Percentiles rank a stretch among this genome's conserved stretches.
Conservation (phyloP, 768 basidiomycete species). For the Auriscalpium orientale region DNA sequence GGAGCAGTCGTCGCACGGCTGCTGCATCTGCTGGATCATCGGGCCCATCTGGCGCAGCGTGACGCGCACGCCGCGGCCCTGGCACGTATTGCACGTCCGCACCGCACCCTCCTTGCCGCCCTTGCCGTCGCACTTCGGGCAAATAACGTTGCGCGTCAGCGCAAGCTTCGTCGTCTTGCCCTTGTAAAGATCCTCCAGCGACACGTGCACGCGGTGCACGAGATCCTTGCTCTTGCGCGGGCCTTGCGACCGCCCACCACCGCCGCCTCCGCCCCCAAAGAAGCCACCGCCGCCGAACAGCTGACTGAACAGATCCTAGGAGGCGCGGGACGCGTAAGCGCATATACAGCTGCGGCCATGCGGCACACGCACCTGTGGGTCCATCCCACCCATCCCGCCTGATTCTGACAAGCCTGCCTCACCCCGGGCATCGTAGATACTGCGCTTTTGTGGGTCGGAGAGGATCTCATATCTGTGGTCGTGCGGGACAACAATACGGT, state of each 20-base stretch:
- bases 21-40: slow-evolving; percentile 99
- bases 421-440: slow-evolving; percentile 82
- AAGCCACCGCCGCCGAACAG: slow-evolving; percentile 81
- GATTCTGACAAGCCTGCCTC: slow-evolving; percentile 85
- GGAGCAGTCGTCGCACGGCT: slow-evolving; percentile 86
- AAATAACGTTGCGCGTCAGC: slow-evolving; percentile 91
- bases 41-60: slow-evolving; percentile 96
- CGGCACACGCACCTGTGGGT: slow-evolving; percentile 65
- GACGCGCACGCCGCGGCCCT: slow-evolving; percentile 85
- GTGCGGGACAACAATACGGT: slow-evolving; percentile 1
- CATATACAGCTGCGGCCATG: not conserved
- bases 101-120: slow-evolving; percentile 98
- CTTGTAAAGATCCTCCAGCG: slow-evolving; percentile 98
- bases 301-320: slow-evolving; percentile 91
- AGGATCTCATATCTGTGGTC: slow-evolving; percentile 80
- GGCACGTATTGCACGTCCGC: slow-evolving; percentile 66
- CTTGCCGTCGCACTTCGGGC: slow-evolving; percentile 88
- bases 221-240: slow-evolving; percentile 96
- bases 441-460: slow-evolving; percentile 78
- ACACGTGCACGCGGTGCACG: slow-evolving; percentile 90
- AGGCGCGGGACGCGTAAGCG: not conserved
- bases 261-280: slow-evolving; percentile 54
- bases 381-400: slow-evolving; percentile 93
- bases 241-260: slow-evolving; percentile 47
- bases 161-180: slow-evolving; percentile 98